These are phyloP conservation scores for Tilletia horrida DNA, from an alignment of 1,284 basidiomycete species.

Conservation along the genomic window DNA sequence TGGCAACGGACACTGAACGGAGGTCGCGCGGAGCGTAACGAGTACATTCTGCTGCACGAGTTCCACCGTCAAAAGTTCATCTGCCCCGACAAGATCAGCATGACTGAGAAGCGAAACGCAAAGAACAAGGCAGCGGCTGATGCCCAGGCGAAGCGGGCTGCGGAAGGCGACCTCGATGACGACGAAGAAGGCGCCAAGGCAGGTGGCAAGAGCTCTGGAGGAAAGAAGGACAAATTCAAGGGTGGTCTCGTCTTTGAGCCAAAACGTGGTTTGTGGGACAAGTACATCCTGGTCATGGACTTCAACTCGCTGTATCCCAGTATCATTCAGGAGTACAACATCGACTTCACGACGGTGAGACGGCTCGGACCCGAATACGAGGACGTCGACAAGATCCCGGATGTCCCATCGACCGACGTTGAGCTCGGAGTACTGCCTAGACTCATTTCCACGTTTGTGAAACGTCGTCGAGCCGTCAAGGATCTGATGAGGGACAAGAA, in stretches of 20 bases:
- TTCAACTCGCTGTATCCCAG: constrained; percentile 99
- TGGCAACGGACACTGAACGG: constrained; percentile 63
- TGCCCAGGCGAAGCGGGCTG: constrained; percentile 62
- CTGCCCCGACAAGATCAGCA: constrained; percentile 88
- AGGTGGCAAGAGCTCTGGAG: constrained; percentile 63
- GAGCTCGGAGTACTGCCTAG: constrained; percentile 86
- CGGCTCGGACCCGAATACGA: constrained; percentile 61
- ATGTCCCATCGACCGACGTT: constrained; percentile 72
- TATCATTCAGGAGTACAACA: constrained; percentile 99
- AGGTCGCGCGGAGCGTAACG: constrained; percentile 95
- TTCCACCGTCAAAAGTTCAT: constrained; percentile 95
- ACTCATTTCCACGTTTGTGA: constrained; percentile 90
- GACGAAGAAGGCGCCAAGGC: constrained; percentile 18
- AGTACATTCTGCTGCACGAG: constrained; percentile 96
- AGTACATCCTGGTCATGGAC: constrained; percentile 97
- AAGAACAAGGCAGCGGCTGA: constrained; percentile 57
- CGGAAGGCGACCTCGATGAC: constrained; percentile 34
- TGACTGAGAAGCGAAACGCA: constrained; percentile 58
- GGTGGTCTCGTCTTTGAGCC: constrained; percentile 98
- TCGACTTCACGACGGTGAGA: constrained; percentile 96
- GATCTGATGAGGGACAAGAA: constrained; percentile 87
- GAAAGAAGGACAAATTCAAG: constrained; percentile 84
- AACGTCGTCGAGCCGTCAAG: constrained; percentile 85
- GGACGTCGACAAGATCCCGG: constrained; percentile 69
- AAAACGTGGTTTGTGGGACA: constrained; percentile 93